phyloP scores from a whole-genome alignment of 2,329 filamentous ascomycete genomes.

The Colletotrichum zoysiae region DNA sequence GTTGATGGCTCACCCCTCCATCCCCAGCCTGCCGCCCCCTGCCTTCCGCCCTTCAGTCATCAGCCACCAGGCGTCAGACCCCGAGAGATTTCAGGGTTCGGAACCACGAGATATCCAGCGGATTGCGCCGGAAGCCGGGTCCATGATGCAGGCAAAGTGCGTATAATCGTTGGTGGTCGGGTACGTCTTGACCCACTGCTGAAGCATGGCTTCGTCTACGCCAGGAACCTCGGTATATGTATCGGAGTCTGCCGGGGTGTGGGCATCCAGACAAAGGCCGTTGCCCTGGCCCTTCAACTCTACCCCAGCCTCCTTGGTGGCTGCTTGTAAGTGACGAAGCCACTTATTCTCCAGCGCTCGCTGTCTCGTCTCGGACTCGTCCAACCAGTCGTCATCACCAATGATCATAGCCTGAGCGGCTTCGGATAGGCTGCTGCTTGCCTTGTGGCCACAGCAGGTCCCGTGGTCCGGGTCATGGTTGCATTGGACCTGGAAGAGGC shows the following conservation, averaged over 20 bases:
- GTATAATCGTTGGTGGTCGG: slow-evolving; percentile 69
- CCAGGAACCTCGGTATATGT: slow-evolving; percentile 5
- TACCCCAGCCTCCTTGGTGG: not conserved
- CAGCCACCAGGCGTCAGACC: not conserved
- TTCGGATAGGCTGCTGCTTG: not conserved
- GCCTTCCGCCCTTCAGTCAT: not conserved
- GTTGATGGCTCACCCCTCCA: not conserved
- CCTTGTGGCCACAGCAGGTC: not conserved
- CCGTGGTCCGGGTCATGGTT: slow-evolving; percentile 62
- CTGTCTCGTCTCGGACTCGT: slow-evolving; percentile 46
- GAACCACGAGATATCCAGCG: slow-evolving; percentile 53
- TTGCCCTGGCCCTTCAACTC: not conserved
- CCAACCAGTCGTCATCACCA: slow-evolving; percentile 45
- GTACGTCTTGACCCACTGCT: slow-evolving; percentile 62
- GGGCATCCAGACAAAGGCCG: slow-evolving; percentile 13
- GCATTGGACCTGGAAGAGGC: slow-evolving; percentile 66
- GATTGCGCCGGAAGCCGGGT: slow-evolving; percentile 62
- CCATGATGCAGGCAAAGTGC: slow-evolving; percentile 70
- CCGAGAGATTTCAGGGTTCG: not conserved
- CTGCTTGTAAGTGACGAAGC: slow-evolving; percentile 18
- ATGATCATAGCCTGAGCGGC: slow-evolving; percentile 31
- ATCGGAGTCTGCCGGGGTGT: not conserved
- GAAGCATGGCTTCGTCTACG: slow-evolving; percentile 51
- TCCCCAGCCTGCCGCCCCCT: too few species aligned
- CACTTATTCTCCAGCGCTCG: slow-evolving; percentile 37